Percentiles rank a stretch among this genome's conserved stretches.
These are phyloP conservation scores for Fragilaria crotonensis DNA, from an alignment of 108 stramenopile genomes.

Conservation along the genomic window DNA sequence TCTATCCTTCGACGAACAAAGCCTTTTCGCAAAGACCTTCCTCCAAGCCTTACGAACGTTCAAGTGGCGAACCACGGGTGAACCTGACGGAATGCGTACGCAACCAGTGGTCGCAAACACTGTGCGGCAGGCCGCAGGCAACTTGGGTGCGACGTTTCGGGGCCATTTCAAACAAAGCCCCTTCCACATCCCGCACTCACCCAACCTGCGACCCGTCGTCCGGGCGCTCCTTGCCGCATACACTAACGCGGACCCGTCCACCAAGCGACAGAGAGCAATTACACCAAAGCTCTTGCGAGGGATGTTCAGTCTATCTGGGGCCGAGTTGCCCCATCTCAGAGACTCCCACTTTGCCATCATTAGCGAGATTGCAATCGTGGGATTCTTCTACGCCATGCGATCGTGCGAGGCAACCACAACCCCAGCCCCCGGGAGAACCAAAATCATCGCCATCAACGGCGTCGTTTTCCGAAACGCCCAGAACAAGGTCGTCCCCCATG, in stretches of 20 bases:
- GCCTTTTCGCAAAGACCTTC: neutral
- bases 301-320: too few species aligned
- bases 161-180: neutral
- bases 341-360: neutral
- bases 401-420: neutral
- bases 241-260: too few species aligned
- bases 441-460: too few species aligned
- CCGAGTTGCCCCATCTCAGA: neutral
- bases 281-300: too few species aligned
- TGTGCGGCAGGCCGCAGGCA: neutral
- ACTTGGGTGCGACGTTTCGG: neutral
- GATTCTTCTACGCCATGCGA: slow-evolving; percentile 1
- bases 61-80: neutral
- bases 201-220: too few species aligned
- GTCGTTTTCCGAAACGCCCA: neutral
- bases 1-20: neutral
- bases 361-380: neutral
- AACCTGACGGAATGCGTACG: neutral
- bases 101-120: neutral
- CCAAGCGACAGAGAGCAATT: too few species aligned
- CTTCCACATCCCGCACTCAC: neutral
- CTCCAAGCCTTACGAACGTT: neutral
- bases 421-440: neutral
- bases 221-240: too few species aligned
- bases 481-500: neutral